Conservation (phyloP, 306 rosid genomes). For the Cicer yamashitae region DNA sequence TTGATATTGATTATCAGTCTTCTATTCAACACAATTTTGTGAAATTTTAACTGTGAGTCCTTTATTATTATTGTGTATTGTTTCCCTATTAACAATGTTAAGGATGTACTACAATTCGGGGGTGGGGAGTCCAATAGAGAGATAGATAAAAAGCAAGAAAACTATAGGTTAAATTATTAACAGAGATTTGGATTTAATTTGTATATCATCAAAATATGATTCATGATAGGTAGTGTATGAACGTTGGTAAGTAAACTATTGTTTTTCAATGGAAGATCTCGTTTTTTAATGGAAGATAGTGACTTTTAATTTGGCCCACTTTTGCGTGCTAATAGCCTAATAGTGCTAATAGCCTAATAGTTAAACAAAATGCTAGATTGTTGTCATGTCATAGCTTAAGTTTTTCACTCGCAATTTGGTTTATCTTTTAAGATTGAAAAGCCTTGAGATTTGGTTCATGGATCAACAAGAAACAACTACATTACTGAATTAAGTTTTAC, state of each 20-base stretch:
- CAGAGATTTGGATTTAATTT: not conserved
- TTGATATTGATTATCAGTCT: conserved; percentile 9
- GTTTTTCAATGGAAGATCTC: not conserved
- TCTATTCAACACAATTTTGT: not conserved
- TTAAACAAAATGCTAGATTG: not conserved
- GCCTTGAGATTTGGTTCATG: not conserved
- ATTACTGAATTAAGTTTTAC: not conserved
- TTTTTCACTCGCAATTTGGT: not conserved
- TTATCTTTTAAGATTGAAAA: not conserved
- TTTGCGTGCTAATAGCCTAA: not conserved
- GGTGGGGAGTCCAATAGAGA: conserved; percentile 4
- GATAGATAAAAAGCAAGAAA: not conserved
- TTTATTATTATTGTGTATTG: not conserved
- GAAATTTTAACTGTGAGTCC: not conserved
- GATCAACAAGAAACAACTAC: not conserved
- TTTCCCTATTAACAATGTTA: not conserved
- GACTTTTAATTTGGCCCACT: not conserved
- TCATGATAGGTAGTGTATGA: not conserved
- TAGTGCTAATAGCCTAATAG: not conserved
- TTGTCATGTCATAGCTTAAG: not conserved
- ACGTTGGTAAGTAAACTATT: not conserved
- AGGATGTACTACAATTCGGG: not conserved
- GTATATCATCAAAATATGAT: not conserved
- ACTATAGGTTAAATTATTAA: conserved; percentile 2
- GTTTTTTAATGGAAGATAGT: not conserved